Evolutionary conservation across 148 eudicot species (phyloP).

Genomic region (Oxyria digyna): DNA sequence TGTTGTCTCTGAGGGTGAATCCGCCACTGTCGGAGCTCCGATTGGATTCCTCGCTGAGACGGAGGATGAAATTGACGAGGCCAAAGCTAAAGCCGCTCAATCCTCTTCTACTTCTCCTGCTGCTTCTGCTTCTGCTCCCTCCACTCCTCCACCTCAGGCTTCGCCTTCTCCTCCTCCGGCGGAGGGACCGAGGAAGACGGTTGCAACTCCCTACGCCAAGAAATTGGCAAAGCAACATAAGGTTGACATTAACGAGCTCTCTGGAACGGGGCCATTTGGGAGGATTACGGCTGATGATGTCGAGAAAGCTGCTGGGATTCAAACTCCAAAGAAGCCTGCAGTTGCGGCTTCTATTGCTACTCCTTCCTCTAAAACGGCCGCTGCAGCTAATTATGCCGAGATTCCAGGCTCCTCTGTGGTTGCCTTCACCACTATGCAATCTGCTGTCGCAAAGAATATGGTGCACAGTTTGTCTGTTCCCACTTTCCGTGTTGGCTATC

Average conservation of each 20-base stretch:
- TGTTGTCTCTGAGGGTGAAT: conserved; percentile 68
- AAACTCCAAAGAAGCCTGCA: conserved; percentile 25
- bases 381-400: conserved; percentile 30
- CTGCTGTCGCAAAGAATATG: conserved; percentile 75
- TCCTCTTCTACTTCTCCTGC: conserved; percentile 10
- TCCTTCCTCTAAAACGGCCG: conserved; percentile 15
- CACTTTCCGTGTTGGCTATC: conserved; percentile 76
- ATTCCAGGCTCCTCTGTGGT: conserved; percentile 75
- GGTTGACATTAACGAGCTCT: conserved; percentile 44
- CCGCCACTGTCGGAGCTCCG: conserved; percentile 80
- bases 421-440: conserved; percentile 80
- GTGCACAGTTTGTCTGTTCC: conserved; percentile 71
- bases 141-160: conserved; percentile 13
- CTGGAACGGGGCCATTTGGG: conserved; percentile 77
- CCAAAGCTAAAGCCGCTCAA: conserved; percentile 50
- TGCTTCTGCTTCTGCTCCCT: not conserved
- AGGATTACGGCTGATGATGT: conserved; percentile 80
- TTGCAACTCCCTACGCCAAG: conserved; percentile 80
- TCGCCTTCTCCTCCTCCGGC: conserved; percentile 15
- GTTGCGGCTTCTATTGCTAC: conserved; percentile 13
- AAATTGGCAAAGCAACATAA: conserved; percentile 94
- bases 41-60: conserved; percentile 75
- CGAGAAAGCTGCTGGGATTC: conserved; percentile 84
- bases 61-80: conserved; percentile 59
- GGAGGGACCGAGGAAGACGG: conserved; percentile 44